These are phyloP conservation scores for Dictyostelium firmibasis DNA, from an alignment of 78 protist species.

Conservation along the genomic window DNA sequence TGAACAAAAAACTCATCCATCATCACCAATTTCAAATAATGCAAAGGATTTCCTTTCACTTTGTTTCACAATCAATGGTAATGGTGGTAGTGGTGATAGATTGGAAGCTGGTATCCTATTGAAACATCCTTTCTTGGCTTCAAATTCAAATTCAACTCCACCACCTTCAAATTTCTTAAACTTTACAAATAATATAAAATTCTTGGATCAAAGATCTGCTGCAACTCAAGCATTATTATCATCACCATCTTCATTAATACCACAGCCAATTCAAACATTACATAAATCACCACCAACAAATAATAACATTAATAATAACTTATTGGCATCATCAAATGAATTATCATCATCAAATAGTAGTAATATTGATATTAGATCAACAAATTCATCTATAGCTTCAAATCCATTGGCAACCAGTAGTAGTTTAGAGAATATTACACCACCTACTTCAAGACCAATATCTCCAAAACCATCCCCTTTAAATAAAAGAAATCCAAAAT, in stretches of 20 bases:
- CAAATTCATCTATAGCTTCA: not conserved
- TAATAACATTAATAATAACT: not conserved
- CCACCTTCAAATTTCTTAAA: constrained; percentile 21
- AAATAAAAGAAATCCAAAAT: not conserved
- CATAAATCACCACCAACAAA: not conserved
- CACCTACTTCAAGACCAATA: not conserved
- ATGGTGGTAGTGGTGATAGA: not conserved
- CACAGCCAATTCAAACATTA: not conserved
- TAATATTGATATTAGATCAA: not conserved
- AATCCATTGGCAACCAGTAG: not conserved
- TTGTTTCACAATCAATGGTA: constrained; percentile 11
- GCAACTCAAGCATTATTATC: not conserved
- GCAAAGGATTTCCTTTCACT: constrained; percentile 38
- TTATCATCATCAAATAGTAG: not conserved
- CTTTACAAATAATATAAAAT: not conserved
- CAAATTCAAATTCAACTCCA: not conserved
- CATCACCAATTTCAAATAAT: not conserved
- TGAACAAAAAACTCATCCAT: constrained; percentile 2
- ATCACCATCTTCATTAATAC: not conserved
- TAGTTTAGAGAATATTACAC: not conserved
- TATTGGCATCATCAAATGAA: not conserved
- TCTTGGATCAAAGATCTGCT: not conserved
- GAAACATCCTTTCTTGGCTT: constrained; percentile 53
- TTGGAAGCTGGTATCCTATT: constrained; percentile 60
- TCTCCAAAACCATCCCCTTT: not conserved